These are phyloP conservation scores for Pseudopyrenochaeta lycopersici DNA, from an alignment of 2,329 filamentous ascomycete species.

Conservation along the genomic window DNA sequence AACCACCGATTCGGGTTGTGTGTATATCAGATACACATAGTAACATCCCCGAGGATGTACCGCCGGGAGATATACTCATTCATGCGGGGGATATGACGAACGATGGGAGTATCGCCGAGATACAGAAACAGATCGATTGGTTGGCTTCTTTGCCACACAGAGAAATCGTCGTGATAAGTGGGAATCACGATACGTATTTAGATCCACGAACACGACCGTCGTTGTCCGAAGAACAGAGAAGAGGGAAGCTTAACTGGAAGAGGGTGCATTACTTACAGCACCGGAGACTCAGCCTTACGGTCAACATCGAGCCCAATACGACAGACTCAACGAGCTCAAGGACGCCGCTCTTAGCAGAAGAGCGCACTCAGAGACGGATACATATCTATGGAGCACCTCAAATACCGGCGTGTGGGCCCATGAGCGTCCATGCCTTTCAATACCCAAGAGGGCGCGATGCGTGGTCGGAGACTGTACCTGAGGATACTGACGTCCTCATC, in stretches of 20 bases:
- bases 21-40: conserved; percentile 92
- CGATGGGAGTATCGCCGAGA: conserved; percentile 73
- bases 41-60: conserved; percentile 66
- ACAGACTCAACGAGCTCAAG: conserved; percentile 11
- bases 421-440: conserved; percentile 77
- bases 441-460: conserved; percentile 72
- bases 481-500: conserved; percentile 78
- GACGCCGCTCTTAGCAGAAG: conserved; percentile 32
- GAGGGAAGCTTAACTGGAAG: conserved; percentile 69
- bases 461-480: conserved; percentile 76
- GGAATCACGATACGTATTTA: conserved; percentile 90
- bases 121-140: conserved; percentile 89
- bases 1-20: conserved; percentile 74
- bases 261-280: conserved; percentile 80
- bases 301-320: conserved; percentile 22
- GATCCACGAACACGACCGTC: conserved; percentile 70
- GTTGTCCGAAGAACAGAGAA: conserved; percentile 61
- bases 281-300: conserved; percentile 68
- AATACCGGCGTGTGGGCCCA: conserved; percentile 76
- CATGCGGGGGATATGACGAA: conserved; percentile 89
- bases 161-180: conserved; percentile 83
- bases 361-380: conserved; percentile 58
- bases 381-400: conserved; percentile 84
- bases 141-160: conserved; percentile 75
- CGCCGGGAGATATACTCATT: conserved; percentile 83